A percentile compares a stretch with the other conserved stretches of the same genome.
phyloP scores from a whole-genome alignment of 768 basidiomycete genomes.

The Leccinum barrowsii region DNA sequence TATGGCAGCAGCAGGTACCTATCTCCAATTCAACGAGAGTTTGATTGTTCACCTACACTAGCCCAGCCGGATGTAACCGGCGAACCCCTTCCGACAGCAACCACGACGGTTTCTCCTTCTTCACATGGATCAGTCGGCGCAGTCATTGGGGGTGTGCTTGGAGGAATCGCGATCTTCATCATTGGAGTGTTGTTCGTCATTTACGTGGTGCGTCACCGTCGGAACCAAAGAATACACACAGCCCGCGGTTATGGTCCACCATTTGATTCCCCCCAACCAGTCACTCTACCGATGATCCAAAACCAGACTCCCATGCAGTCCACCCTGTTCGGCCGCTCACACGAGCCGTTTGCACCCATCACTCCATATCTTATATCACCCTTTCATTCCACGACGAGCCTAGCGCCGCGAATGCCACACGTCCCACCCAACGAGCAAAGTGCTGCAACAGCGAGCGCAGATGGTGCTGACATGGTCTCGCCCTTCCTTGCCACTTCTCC shows the following conservation, averaged over 20 bases:
- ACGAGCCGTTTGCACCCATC: neutral
- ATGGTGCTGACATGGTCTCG: slow-evolving; percentile 20
- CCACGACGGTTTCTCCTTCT: slow-evolving; percentile 4
- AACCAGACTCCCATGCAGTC: neutral
- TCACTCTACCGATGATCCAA: neutral
- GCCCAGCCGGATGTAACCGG: slow-evolving; percentile 17
- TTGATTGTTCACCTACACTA: neutral
- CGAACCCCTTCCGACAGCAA: slow-evolving; percentile 6
- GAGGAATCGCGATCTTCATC: slow-evolving; percentile 11
- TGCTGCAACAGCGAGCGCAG: slow-evolving; percentile 2
- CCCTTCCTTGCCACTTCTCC: slow-evolving; percentile 20
- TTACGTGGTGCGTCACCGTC: slow-evolving; percentile 10
- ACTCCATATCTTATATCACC: slow-evolving; percentile 4
- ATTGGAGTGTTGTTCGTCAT: slow-evolving; percentile 12
- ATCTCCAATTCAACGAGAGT: neutral
- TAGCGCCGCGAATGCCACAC: neutral
- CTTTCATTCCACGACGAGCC: slow-evolving; percentile 11
- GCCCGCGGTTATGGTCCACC: neutral
- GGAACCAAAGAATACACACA: neutral
- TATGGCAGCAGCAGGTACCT: slow-evolving; percentile 10
- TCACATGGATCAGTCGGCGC: slow-evolving; percentile 10
- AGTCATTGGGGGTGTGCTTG: slow-evolving; percentile 24
- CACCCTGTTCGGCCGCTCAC: neutral
- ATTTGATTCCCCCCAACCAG: neutral
- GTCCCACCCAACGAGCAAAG: neutral